Evolutionary conservation across 179 eudicot genomes (phyloP), one percentile per base, ranked within the genome.

Genomic region (Silene vulgaris): DNA sequence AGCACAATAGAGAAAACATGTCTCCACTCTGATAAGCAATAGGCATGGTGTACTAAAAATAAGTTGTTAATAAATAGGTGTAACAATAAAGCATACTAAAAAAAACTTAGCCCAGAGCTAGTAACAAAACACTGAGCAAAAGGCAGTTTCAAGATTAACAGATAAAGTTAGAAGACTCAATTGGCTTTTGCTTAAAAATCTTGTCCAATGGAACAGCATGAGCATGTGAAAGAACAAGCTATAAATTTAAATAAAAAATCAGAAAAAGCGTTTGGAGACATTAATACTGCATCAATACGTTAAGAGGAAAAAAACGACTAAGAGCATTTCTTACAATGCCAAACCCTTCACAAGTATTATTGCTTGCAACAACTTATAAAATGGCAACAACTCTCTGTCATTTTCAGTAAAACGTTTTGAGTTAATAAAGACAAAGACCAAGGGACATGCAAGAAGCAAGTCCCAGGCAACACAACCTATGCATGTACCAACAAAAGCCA

Each of bases 1-100:
- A 5, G 75, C 56, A 59, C 7, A 26, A 69, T 32, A 19, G 29
- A 26, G 52, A 75, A 19, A 20, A 9, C 30, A 30, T 23, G 16
- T 13, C 16, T 16, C 56, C 63, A n/a, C 69, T 75, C 26, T 65
- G 71, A 65, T 11, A 17, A 63, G 35, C 56, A 43, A 62, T 21
- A 43, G 12, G 11, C 52, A 14, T 11, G 52, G 54, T 54, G 5
- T 20, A 21, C 8, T 0, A 20, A 35, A 20, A 40, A 20, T 16
- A 6, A 37, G 63, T 56, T 12, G 5, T 40, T 65, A 17, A 29
- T 29, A 65, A 29, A 48, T 21, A 21, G 16, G 73, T 21, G 72
- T 4, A 17, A 69, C 54, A 69, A n/a, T 20, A 35, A 21, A 43
- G 43, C 16, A 69, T 40, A 11, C 3, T n/a, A 50, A 71, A 48